Evolutionary conservation across 306 rosid species (phyloP), one percentile per base, ranked within the genome.

Genomic region (Cicer judaicum): DNA sequence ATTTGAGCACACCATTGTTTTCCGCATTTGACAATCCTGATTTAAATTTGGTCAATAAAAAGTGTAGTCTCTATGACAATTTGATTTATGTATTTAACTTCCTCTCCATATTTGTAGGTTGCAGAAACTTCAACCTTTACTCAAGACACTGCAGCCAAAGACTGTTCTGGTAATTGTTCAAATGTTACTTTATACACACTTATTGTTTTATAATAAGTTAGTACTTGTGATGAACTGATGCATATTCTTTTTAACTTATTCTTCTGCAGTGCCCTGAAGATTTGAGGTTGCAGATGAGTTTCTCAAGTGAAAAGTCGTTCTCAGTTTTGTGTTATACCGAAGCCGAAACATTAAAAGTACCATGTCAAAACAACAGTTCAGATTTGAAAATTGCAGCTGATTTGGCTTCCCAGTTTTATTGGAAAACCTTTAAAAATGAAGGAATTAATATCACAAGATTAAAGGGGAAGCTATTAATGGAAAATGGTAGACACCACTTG

Each of bases 121-220:
- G 84, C 76, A 8, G 42, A 88, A 88, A 64, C 77, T 91, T 81
- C 74, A 72, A 57, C 88, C 91, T 14, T 81, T 89, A 83, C 77
- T 89, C 64, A 81, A 76, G 82, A 70, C 74, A 55, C 65, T 91
- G 87, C 91, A 80, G 73, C 88, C 98, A 60, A 89, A 89, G 83
- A 75, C 79, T 64, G 79, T 82, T 57, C 72, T 88, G 94, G 98
- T 93, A 85, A 52, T 83, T 41, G 38, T 56, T 16, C 76, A 47
- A 44, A 18, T n/a, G 29, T 76, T 24, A 14, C 29, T 75, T 43
- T 12, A 21, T 7, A 41, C 61, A 7, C 43, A 7, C 43, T 4
- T 40, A 10, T 5, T 63, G 52, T 43, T 18, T n/a, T 47, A 9
- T 43, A 53, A 63, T 43, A 53, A 63, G 78, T 80, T 61, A 46